Percentiles rank a stretch among this genome's conserved stretches.
Evolutionary conservation across 805 yeast genomes (phyloP).

Genomic region (Ascoidea tarda): DNA sequence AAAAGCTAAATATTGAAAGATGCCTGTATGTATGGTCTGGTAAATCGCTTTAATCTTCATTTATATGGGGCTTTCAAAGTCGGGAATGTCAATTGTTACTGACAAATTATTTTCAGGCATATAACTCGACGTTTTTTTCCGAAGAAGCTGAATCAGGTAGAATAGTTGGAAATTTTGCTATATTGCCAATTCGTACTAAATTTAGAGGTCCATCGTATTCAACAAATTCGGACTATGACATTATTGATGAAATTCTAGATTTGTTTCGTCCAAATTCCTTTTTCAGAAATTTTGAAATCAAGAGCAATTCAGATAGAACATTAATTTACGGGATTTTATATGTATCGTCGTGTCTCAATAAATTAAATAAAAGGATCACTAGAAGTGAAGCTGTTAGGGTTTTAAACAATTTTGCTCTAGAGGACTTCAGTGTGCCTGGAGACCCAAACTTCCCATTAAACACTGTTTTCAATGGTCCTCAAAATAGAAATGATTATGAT

Average conservation of each 20-base stretch:
- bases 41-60: too few relatives aligned
- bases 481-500: conserved; percentile 62
- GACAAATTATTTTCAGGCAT: conserved; percentile 28
- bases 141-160: conserved; percentile 47
- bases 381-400: conserved; percentile 46
- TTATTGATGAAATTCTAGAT: conserved; percentile 82
- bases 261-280: conserved; percentile 92
- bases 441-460: conserved; percentile 91
- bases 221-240: conserved; percentile 64
- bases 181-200: conserved; percentile 75
- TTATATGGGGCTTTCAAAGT: too few relatives aligned
- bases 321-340: conserved; percentile 87
- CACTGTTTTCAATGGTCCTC: conserved; percentile 58
- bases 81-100: too few relatives aligned
- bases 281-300: conserved; percentile 93
- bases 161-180: conserved; percentile 64
- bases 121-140: conserved; percentile 64
- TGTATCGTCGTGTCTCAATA: conserved; percentile 70
- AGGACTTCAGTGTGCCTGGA: conserved; percentile 85
- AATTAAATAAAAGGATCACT: conserved; percentile 34
- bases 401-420: conserved; percentile 79
- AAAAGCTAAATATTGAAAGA: too few relatives aligned
- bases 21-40: too few relatives aligned
- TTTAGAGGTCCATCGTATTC: conserved; percentile 90
- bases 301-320: conserved; percentile 87